Evolutionary conservation across 768 basidiomycete genomes (phyloP).

Genomic region (Lentinula detonsa): DNA sequence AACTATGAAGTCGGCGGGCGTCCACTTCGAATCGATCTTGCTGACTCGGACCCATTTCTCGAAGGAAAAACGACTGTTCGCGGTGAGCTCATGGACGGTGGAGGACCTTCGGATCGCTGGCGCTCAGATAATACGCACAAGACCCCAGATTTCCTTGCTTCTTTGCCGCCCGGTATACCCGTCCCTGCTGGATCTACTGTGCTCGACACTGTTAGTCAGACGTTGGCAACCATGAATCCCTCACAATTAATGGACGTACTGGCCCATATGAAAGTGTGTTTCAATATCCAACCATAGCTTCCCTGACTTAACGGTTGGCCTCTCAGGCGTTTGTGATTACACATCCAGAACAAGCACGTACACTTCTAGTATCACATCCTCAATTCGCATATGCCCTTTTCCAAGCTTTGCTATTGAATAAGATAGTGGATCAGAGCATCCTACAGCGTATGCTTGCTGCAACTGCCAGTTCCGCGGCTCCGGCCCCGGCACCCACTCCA

Average conservation of each 20-base stretch:
- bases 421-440: conserved; percentile 85
- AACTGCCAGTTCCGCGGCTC: conserved; percentile 19
- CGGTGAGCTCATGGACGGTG: conserved; percentile 73
- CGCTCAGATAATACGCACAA: conserved; percentile 25
- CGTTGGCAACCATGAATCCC: conserved; percentile 78
- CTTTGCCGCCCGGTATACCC: conserved; percentile 72
- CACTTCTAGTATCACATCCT: conserved; percentile 75
- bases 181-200: conserved; percentile 65
- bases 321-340: conserved; percentile 84
- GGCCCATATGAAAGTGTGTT: conserved; percentile 93
- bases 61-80: conserved; percentile 86
- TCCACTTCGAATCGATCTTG: conserved; percentile 88
- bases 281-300: conserved; percentile 4
- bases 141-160: conserved; percentile 50
- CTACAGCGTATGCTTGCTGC: conserved; percentile 58
- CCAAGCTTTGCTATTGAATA: conserved; percentile 88
- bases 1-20: conserved; percentile 90
- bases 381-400: conserved; percentile 96
- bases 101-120: conserved; percentile 24
- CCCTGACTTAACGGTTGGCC: conserved; percentile 11
- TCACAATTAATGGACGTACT: conserved; percentile 87
- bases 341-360: conserved; percentile 84
- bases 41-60: conserved; percentile 88
- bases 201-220: conserved; percentile 80
- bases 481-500: conserved; percentile 17